A percentile compares a stretch with the other conserved stretches of the same genome.
Conservation (phyloP, 1,139 yeast species). For the Zygosaccharomyces pseudobailii region DNA sequence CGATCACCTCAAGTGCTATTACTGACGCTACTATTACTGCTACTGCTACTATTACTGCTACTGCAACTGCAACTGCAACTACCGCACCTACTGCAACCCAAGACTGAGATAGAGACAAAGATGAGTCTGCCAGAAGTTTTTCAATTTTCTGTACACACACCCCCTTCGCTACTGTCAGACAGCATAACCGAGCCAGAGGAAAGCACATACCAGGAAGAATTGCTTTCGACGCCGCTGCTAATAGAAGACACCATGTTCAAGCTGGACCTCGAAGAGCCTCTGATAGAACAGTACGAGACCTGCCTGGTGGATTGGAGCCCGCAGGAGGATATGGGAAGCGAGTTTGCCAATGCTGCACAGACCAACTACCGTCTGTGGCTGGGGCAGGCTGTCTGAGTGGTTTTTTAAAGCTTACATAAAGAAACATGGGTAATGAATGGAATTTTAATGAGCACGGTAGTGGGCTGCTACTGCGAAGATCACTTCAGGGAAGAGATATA, state of each 20-base stretch:
- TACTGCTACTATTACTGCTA: neutral
- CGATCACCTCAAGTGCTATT: no score
- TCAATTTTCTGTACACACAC: conserved; percentile 2
- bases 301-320: conserved; percentile 1
- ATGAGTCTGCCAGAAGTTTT: conserved; percentile 3
- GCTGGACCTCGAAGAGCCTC: conserved; percentile 5
- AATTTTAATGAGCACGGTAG: neutral
- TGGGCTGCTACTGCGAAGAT: no score
- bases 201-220: conserved; percentile 7
- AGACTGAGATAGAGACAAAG: neutral
- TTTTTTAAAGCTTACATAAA: neutral
- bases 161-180: conserved; percentile 11
- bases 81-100: neutral
- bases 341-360: conserved; percentile 23
- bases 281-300: neutral
- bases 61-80: neutral
- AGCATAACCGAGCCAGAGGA: conserved; percentile 6
- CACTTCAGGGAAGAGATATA: neutral
- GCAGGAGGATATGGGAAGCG: conserved; percentile 9
- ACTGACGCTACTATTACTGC: no score
- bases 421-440: neutral
- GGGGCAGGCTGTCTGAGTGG: conserved; percentile 1
- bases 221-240: conserved; percentile 6
- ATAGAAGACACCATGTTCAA: neutral
- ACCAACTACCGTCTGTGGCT: conserved; percentile 26